A percentile compares a stretch with the other conserved stretches of the same genome.
Evolutionary conservation across 2,329 filamentous ascomycete species (phyloP).

Genomic region (Claviceps sp.): DNA sequence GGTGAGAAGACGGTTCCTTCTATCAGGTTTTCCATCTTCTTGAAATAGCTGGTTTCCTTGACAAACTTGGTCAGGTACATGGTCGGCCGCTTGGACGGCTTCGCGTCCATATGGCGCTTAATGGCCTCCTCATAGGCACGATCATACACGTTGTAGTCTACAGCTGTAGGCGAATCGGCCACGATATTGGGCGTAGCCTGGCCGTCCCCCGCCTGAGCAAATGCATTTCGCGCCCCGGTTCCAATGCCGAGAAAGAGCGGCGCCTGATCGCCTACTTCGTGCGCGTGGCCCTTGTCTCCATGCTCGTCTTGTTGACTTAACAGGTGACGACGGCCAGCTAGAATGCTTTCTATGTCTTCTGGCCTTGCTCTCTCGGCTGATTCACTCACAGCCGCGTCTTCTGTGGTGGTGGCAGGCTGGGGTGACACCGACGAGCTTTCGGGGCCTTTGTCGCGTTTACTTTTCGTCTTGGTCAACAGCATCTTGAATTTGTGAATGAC

Average conservation of each 20-base stretch:
- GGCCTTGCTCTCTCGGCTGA: slow-evolving; percentile 24
- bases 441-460: slow-evolving; percentile 9
- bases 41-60: slow-evolving; percentile 27
- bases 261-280: slow-evolving; percentile 47
- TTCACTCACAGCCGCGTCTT: slow-evolving; percentile 9
- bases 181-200: slow-evolving; percentile 38
- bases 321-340: slow-evolving; percentile 33
- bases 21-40: slow-evolving; percentile 23
- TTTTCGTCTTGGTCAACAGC: slow-evolving; percentile 34
- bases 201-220: slow-evolving; percentile 23
- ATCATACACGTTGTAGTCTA: slow-evolving; percentile 82
- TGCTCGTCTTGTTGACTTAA: slow-evolving; percentile 18
- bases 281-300: slow-evolving; percentile 33
- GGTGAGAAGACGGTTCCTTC: slow-evolving; percentile 16
- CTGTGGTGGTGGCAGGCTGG: not conserved
- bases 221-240: slow-evolving; percentile 40
- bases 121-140: slow-evolving; percentile 68
- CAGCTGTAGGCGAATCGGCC: slow-evolving; percentile 72
- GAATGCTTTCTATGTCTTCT: slow-evolving; percentile 35
- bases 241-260: slow-evolving; percentile 67
- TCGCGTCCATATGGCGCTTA: slow-evolving; percentile 52
- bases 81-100: slow-evolving; percentile 25
- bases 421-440: not conserved
- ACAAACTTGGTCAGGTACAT: slow-evolving; percentile 38
- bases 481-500: slow-evolving; percentile 81